Base-by-base conservation (phyloP, 2,329 filamentous ascomycete species). In the Monosporascus sp. region DNA sequence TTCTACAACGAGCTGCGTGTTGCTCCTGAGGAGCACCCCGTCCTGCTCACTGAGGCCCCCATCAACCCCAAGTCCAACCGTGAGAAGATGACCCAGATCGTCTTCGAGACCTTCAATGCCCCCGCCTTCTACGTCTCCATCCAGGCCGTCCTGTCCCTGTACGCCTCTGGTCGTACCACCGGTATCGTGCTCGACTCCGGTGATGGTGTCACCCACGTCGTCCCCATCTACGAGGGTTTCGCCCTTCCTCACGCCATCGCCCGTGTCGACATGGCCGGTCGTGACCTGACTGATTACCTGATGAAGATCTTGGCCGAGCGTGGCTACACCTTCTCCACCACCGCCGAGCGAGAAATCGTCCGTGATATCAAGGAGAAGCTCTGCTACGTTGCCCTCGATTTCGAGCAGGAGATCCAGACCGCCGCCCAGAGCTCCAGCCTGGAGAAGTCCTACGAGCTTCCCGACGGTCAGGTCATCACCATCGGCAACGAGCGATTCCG, bases 361-460 rank as follows among this genome's bases (percentile, higher is more conserved):
- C 93, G 94, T 84, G 94, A 99, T 78, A 97, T 99, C 85, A 99
- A 99, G 89, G 94, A 99, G 89, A 99, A 97, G 88, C 92, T 99
- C 71, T 99, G 94, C 88, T 99, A 99, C 82, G 94, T 97, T 73
- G 94, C 94, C 65, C 90, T 99, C 67, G 94, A 99, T 85, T 97
- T 99, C 71, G 94, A 99, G 86, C 94, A 99, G 86, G 94, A 99
- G 84, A 97, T 99, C 76, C 94, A 99, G 86, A 99, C 94, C 68
- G 94, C 94, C 69, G 92, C 91, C 76, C 94, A 99, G 86, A 96
- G 90, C 82, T 97, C 94, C 75, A 91, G 84, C 81, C 83, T 99
- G 76, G 94, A 99, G 90, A 97, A 97, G 88, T 97, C 94, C 52
- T 99, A 99, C 80, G 94, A 99, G 81, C 92, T 99, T 84, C 94